Percentiles rank a stretch among this genome's conserved stretches.
These are phyloP conservation scores for Viola odorata DNA, from an alignment of 345 rosid species.

Conservation along the genomic window DNA sequence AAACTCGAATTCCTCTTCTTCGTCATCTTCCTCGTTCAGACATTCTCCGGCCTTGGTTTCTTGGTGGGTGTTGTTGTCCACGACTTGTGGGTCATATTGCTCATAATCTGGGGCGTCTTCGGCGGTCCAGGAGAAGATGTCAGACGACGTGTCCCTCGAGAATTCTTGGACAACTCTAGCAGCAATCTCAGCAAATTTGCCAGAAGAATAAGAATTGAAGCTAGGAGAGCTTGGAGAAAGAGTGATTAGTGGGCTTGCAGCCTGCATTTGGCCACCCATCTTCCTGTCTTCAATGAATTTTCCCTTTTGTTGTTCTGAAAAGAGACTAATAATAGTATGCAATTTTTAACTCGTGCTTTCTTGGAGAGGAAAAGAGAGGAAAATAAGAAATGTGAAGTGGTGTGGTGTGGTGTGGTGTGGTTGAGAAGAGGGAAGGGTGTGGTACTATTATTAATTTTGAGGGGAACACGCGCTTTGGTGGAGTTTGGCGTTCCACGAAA, in stretches of 20 bases:
- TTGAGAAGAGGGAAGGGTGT: too few relatives aligned
- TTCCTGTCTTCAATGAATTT: too few relatives aligned
- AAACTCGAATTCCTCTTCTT: conserved; percentile 34
- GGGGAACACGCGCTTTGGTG: too few relatives aligned
- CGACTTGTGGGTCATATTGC: background rate
- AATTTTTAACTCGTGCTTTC: too few relatives aligned
- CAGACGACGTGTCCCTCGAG: background rate
- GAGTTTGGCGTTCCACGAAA: too few relatives aligned
- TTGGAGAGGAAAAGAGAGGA: too few relatives aligned
- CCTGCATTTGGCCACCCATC: background rate
- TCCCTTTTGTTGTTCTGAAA: too few relatives aligned
- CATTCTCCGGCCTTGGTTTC: background rate
- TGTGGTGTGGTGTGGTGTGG: too few relatives aligned
- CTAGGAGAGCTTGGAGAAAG: conserved; percentile 26
- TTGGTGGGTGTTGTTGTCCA: background rate
- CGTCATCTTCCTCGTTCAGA: background rate
- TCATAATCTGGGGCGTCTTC: background rate
- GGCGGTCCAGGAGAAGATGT: background rate
- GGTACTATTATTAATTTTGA: too few relatives aligned
- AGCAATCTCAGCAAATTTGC: conserved; percentile 31
- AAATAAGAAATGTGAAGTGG: too few relatives aligned
- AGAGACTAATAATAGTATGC: too few relatives aligned
- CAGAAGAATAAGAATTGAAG: conserved; percentile 30
- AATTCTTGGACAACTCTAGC: conserved; percentile 31
- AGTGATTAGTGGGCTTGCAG: background rate